Conservation (phyloP, 2,329 filamentous ascomycete genomes). For the Clarireedia monteithiana region DNA sequence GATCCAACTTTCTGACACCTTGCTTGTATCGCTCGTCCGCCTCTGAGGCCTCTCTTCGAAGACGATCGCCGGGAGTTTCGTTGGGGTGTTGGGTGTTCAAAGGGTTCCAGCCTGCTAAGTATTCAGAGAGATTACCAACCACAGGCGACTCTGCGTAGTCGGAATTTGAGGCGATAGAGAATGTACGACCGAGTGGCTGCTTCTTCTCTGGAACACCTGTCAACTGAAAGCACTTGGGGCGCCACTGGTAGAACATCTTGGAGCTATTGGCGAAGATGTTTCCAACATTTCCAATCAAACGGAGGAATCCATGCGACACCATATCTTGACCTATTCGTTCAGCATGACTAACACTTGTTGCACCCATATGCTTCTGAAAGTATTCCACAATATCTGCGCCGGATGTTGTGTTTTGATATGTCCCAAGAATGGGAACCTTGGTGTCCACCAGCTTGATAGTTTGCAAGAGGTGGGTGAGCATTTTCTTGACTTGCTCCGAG, state of each 20-base stretch:
- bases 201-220: constrained; percentile 88
- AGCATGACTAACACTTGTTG: constrained; percentile 78
- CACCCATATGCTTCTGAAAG: constrained; percentile 79
- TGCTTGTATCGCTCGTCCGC: constrained; percentile 91
- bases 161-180: constrained; percentile 58
- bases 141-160: constrained; percentile 67
- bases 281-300: constrained; percentile 88
- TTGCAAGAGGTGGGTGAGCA: constrained; percentile 77
- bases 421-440: constrained; percentile 92
- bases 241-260: constrained; percentile 96
- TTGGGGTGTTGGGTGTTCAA: constrained; percentile 87
- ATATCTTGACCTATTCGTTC: constrained; percentile 94
- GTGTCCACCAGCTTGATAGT: constrained; percentile 82
- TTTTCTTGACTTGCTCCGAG: constrained; percentile 83
- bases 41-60: constrained; percentile 83
- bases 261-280: constrained; percentile 96
- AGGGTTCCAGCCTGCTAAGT: constrained; percentile 86
- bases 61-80: constrained; percentile 78
- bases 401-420: constrained; percentile 85
- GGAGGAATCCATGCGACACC: constrained; percentile 75
- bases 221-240: constrained; percentile 80
- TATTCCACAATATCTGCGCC: constrained; percentile 95
- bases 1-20: constrained; percentile 77
- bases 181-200: constrained; percentile 60
- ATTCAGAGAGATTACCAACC: constrained; percentile 78